Evolutionary conservation across 306 rosid genomes (phyloP).

Genomic region (Cicer judaicum): DNA sequence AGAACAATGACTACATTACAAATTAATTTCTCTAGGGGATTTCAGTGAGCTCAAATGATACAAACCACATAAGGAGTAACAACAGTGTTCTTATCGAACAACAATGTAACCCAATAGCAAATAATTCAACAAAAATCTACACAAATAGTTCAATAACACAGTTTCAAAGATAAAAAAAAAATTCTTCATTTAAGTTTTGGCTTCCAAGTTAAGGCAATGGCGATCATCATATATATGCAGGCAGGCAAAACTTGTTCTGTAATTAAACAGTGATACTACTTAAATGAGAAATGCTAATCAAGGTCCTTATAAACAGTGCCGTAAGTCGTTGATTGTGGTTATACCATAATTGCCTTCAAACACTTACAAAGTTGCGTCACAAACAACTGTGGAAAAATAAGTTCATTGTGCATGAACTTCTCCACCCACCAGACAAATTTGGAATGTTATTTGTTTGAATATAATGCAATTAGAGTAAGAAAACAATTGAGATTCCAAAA

Average conservation of each 20-base stretch:
- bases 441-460: neutral
- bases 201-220: neutral
- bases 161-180: neutral
- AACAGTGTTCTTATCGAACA: conserved; percentile 17
- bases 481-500: neutral
- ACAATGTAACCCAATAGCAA: neutral
- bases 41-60: neutral
- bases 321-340: neutral
- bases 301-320: neutral
- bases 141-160: neutral
- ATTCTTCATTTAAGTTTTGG: neutral
- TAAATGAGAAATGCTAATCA: neutral
- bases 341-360: conserved; percentile 2
- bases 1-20: conserved; percentile 23
- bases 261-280: conserved; percentile 3
- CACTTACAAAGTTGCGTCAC: neutral
- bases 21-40: conserved; percentile 15
- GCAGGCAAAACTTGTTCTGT: neutral
- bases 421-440: neutral
- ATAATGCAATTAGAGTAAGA: neutral
- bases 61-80: neutral
- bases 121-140: neutral
- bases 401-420: neutral
- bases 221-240: neutral
- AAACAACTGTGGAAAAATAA: neutral